Base-by-base conservation (phyloP, 2,329 filamentous ascomycete genomes). In the Tolypocladium amazonense region DNA sequence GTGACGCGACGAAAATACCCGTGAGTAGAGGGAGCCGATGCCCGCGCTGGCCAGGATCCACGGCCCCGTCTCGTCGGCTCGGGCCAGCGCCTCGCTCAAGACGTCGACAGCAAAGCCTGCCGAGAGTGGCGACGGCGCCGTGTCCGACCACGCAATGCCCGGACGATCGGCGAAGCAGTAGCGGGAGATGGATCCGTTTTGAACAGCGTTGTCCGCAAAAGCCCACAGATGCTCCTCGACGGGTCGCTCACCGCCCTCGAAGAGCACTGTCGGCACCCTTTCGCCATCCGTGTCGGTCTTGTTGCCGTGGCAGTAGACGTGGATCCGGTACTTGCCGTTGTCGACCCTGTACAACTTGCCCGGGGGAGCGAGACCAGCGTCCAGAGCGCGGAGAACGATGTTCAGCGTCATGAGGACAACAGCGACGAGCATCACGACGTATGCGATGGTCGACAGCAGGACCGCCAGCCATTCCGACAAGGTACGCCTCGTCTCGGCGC, bases 121-220 rank as follows among this genome's bases (percentile, higher is more conserved):
- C 6, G 90, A 96, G 67, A 96, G 87, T 0, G 94, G 94, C 7
- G 92, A 97, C 2, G 94, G 94, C 0, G 93, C 92, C 59, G 94
- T 93, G 73, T 99, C 94, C 55, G 83, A 86, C 80, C 91, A 96
- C 8, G 83, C 93, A 59, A 93, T 83, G 1, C 94, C 94, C 0
- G 94, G 94, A 27, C 94, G 88, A 71, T 99, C 94, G 71, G 90
- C 92, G 73, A 96, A 97, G 79, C 94, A 99, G 76, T 96, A 97
- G 61, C 93, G 86, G 59, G 80, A 78, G 66, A 99, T 94, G 54
- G 88, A 89, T 45, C 90, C 90, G 67, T 94, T 94, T 64, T 85
- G 79, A 64, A 92, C 79, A 1, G 89, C 86, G 59, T 86, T 80
- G 61, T 92, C 85, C 14, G 91, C 89, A 76, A 96, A 90, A 58